Conservation (phyloP, 768 basidiomycete species). For the Strobilomyces echinocephalus region DNA sequence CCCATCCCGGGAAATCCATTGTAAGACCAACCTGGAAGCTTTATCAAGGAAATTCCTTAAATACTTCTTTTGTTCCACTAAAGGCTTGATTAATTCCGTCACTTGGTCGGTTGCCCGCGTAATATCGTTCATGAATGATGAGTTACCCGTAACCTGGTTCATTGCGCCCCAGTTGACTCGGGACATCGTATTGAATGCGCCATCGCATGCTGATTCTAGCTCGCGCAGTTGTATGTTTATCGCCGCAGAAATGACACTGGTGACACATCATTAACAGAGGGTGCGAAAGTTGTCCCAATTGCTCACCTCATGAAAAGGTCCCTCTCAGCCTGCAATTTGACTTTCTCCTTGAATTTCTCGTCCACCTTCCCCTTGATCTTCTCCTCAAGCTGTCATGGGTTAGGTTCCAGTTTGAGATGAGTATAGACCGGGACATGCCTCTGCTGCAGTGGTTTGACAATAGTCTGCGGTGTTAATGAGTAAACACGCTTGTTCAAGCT, state of each 20-base stretch:
- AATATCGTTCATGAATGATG: constrained; percentile 74
- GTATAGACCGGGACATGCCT: constrained; percentile 43
- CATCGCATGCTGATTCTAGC: constrained; percentile 79
- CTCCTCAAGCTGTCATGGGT: constrained; percentile 70
- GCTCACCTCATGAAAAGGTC: constrained; percentile 85
- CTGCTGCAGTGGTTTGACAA: constrained; percentile 85
- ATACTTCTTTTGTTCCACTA: constrained; percentile 94
- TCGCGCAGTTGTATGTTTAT: constrained; percentile 79
- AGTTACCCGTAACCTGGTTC: constrained; percentile 84
- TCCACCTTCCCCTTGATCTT: constrained; percentile 81
- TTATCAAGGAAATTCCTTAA: constrained; percentile 91
- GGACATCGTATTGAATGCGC: constrained; percentile 69
- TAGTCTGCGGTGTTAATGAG: constrained; percentile 97
- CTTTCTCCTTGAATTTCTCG: constrained; percentile 67
- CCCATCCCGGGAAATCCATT: neutral
- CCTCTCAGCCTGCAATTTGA: constrained; percentile 79
- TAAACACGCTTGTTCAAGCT: constrained; percentile 80
- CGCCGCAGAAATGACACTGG: constrained; percentile 78
- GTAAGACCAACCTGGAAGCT: constrained; percentile 65
- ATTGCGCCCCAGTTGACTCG: constrained; percentile 74
- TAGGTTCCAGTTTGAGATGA: neutral
- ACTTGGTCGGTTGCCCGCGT: constrained; percentile 71
- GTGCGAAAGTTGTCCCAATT: neutral
- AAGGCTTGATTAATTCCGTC: constrained; percentile 68
- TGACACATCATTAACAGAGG: neutral